Base-by-base conservation (phyloP, 192 early-diverging fungal species). In the Dimargaris xerosporica region DNA sequence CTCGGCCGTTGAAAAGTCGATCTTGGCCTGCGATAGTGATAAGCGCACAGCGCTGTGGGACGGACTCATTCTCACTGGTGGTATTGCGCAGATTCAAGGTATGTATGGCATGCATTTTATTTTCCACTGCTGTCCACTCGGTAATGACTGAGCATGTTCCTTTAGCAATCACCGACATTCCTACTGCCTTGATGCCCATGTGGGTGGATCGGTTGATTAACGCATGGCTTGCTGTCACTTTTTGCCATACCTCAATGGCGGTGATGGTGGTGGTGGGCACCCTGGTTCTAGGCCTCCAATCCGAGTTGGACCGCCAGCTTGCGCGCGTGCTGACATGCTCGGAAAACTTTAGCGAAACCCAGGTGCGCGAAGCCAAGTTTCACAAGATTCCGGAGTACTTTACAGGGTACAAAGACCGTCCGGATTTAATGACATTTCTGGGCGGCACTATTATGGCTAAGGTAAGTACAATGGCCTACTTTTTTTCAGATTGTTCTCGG, bases 371-470 rank as follows among this genome's bases (percentile, higher is more conserved):
- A 62, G 69, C 89, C 48, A 87, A 81, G 72, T 95, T 88, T 68
- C 69, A 77, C 46, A 77, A 79, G 60, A 68, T 95, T 29, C 92
- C 93, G 0, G 95, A 95, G 46, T 95, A 92, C 73, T 90, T 96
- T 68, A 74, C 83, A 12, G 78, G 75, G 9, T 83, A 86, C 62
- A 88, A 88, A 73, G 80, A 84, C 43, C 69, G 78, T 42, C 78
- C 71, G 59, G 75, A 85, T 39, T 83, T 84, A 68, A 73, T 85
- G 1, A 75, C 81, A 30, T 96, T 82, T 70, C 69, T 96, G 12
- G 95, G 95, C 11, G 91, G 81, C 17, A 80, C 79, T 30, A 91
- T 98, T 71, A 82, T 86, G 55, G 89, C 89, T 45, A 93, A 92
- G 81, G 34, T 39, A 39, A 7, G 34, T 39, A 39, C 34, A 39